A percentile compares a stretch with the other conserved stretches of the same genome.
Evolutionary conservation across 2,329 filamentous ascomycete genomes (phyloP).

Genomic region (Hyphodiscus sp.): DNA sequence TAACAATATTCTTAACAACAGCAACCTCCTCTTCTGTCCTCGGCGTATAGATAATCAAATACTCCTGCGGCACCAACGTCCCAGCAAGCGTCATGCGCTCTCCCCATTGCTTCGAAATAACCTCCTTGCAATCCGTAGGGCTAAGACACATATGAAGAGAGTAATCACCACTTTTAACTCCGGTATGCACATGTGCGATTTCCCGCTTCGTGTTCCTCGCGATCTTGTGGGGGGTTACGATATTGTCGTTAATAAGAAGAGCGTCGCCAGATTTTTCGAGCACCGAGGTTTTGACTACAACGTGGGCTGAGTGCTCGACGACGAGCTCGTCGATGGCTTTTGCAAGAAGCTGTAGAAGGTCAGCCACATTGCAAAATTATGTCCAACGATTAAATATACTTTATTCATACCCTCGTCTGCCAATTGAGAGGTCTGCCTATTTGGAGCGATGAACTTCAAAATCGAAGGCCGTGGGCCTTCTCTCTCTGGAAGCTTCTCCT

Average conservation of each 20-base stretch:
- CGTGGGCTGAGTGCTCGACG: conserved; percentile 6
- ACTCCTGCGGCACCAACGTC: conserved; percentile 18
- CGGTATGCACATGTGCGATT: conserved; percentile 21
- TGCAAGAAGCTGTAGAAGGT: conserved; percentile 9
- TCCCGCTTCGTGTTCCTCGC: conserved; percentile 16
- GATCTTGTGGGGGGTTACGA: conserved; percentile 15
- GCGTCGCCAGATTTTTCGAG: conserved; percentile 21
- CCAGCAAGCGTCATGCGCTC: conserved; percentile 22
- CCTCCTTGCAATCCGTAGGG: conserved; percentile 22
- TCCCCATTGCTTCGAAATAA: conserved; percentile 23
- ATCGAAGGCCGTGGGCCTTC: conserved; percentile 17
- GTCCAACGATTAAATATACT: conserved; percentile 1
- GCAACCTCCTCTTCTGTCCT: conserved; percentile 18
- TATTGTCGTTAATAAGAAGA: conserved; percentile 13
- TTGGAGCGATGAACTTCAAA: conserved; percentile 19
- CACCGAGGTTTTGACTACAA: conserved; percentile 16
- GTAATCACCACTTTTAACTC: conserved; percentile 15
- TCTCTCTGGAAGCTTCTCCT: conserved; percentile 11
- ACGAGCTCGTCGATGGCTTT: conserved; percentile 12
- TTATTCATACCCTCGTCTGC: conserved; percentile 17
- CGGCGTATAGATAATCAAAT: conserved; percentile 22
- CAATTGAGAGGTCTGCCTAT: conserved; percentile 17
- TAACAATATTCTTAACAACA: conserved; percentile 18
- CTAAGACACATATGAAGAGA: conserved; percentile 20
- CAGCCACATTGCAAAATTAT: neutral